Conservation (phyloP, 345 rosid genomes). For the Pistacia integerrima region DNA sequence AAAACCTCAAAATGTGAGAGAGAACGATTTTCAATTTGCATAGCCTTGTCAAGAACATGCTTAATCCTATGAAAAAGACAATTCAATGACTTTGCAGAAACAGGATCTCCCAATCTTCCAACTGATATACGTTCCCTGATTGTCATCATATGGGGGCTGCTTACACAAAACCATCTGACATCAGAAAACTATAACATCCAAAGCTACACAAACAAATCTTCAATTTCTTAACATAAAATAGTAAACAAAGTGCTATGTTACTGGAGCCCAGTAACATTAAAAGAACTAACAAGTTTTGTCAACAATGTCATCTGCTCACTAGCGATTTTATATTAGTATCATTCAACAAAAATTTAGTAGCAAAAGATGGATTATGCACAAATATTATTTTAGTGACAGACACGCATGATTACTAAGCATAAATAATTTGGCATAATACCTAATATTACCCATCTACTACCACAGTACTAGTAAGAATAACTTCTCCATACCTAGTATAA, state of each 20-base stretch:
- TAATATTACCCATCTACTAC: too few relatives aligned
- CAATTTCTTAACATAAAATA: too few relatives aligned
- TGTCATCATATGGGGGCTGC: conserved; percentile 80
- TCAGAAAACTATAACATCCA: conserved; percentile 7
- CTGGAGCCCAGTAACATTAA: background rate
- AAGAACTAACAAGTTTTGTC: background rate
- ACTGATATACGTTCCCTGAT: conserved; percentile 78
- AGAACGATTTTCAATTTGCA: conserved; percentile 56
- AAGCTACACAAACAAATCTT: conserved; percentile 6
- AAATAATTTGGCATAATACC: too few relatives aligned
- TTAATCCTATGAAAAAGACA: conserved; percentile 56
- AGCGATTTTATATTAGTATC: too few relatives aligned
- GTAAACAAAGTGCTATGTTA: too few relatives aligned
- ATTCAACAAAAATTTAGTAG: too few relatives aligned
- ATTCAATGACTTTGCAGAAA: conserved; percentile 57
- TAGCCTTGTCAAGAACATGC: conserved; percentile 57
- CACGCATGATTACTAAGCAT: too few relatives aligned
- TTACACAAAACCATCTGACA: conserved; percentile 19
- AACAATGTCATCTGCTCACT: too few relatives aligned
- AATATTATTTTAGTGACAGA: too few relatives aligned
- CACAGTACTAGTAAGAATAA: background rate
- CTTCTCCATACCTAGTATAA: conserved; percentile 63
- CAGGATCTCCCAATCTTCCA: conserved; percentile 59
- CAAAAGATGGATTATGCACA: too few relatives aligned
- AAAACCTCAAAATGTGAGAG: conserved; percentile 93